phyloP scores from a whole-genome alignment of 257 asterid genomes.

The Cynanchum wilfordii region DNA sequence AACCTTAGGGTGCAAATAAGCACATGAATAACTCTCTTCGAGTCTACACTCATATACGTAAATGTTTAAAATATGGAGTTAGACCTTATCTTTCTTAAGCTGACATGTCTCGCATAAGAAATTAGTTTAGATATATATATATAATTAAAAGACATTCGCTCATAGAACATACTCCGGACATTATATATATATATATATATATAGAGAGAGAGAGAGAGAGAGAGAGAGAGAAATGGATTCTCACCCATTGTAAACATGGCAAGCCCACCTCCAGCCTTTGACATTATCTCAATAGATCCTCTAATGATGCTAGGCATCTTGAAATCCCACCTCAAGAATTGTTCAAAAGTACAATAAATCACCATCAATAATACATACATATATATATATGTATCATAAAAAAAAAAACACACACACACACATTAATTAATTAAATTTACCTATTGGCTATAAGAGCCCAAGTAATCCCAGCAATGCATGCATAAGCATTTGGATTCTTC shows the following conservation, averaged over 20 bases:
- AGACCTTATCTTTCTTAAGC: too few species aligned
- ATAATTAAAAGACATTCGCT: too few species aligned
- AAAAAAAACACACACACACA: not conserved
- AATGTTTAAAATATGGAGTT: too few species aligned
- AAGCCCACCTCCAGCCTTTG: constrained; percentile 55
- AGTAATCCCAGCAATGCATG: constrained; percentile 38
- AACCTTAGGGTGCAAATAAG: too few species aligned
- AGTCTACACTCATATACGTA: too few species aligned
- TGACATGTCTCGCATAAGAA: too few species aligned
- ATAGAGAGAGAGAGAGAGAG: not conserved
- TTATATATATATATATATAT: too few species aligned
- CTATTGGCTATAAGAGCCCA: constrained; percentile 62
- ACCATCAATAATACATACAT: not conserved
- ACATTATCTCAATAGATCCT: constrained; percentile 51
- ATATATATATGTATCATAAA: too few species aligned
- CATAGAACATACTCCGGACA: too few species aligned
- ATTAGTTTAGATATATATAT: too few species aligned
- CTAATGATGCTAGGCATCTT: constrained; percentile 48
- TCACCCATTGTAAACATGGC: constrained; percentile 66
- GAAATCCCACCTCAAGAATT: constrained; percentile 43
- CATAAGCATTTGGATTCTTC: constrained; percentile 56
- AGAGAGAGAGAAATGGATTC: not conserved
- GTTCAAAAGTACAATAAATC: not conserved
- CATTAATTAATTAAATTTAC: constrained; percentile 12
- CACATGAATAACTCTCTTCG: too few species aligned